A percentile compares a stretch with the other conserved stretches of the same genome.
Evolutionary conservation across 2,329 filamentous ascomycete species (phyloP).

Genomic region (Aspergillus pseudoterreus): DNA sequence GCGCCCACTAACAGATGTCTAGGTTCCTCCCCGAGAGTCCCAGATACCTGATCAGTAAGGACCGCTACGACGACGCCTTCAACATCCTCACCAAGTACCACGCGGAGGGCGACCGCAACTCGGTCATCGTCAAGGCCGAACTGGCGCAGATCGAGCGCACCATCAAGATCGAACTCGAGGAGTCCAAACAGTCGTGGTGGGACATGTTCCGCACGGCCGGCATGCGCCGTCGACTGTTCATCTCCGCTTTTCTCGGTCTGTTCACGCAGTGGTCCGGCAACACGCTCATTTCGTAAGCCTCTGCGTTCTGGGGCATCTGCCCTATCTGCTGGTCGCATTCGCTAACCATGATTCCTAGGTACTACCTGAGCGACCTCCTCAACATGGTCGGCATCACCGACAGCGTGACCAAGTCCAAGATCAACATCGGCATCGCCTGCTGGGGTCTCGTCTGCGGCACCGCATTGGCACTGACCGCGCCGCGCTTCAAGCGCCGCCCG

Average conservation of each 20-base stretch:
- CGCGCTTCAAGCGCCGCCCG: slow-evolving; percentile 42
- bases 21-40: slow-evolving; percentile 27
- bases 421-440: slow-evolving; percentile 37
- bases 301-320: not conserved
- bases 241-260: slow-evolving; percentile 26
- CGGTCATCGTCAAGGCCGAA: slow-evolving; percentile 55
- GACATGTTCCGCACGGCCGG: slow-evolving; percentile 27
- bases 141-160: slow-evolving; percentile 59
- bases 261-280: slow-evolving; percentile 45
- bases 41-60: slow-evolving; percentile 24
- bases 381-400: slow-evolving; percentile 38
- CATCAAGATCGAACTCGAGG: slow-evolving; percentile 53
- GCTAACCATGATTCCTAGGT: slow-evolving; percentile 20
- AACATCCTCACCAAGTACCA: slow-evolving; percentile 42
- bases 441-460: slow-evolving; percentile 41
- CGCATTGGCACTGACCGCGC: slow-evolving; percentile 36
- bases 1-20: not conserved
- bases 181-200: slow-evolving; percentile 22
- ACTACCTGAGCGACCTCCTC: slow-evolving; percentile 29
- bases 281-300: slow-evolving; percentile 19
- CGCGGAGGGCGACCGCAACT: slow-evolving; percentile 50
- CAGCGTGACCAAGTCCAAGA: slow-evolving; percentile 34
- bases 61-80: slow-evolving; percentile 24
- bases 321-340: not conserved
- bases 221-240: slow-evolving; percentile 30